Percentiles rank a stretch among this genome's conserved stretches.
These are phyloP conservation scores for Fraxinus nigra DNA, from an alignment of 305 asterid species.

Conservation along the genomic window DNA sequence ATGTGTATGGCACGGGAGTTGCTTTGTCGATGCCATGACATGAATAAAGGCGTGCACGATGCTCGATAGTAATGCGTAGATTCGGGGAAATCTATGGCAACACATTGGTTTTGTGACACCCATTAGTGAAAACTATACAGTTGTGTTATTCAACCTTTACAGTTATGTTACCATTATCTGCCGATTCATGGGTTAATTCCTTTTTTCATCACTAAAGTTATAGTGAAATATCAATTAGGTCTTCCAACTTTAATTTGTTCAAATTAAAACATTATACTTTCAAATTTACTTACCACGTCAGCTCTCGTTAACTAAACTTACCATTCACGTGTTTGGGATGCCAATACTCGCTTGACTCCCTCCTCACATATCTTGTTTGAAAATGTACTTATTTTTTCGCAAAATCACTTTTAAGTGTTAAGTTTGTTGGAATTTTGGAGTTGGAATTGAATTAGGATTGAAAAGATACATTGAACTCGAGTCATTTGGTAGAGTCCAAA, in stretches of 20 bases:
- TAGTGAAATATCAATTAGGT: neutral
- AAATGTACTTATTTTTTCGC: too few relatives aligned
- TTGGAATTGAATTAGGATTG: too few relatives aligned
- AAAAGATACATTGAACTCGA: too few relatives aligned
- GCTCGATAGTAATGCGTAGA: neutral
- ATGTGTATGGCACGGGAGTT: neutral
- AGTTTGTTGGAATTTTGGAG: too few relatives aligned
- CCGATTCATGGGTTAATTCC: neutral
- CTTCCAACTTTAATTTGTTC: neutral
- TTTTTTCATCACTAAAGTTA: neutral
- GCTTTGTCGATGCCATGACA: neutral
- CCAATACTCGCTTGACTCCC: neutral
- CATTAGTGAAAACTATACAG: too few relatives aligned
- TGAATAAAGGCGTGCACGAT: neutral
- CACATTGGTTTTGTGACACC: too few relatives aligned
- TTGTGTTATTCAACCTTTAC: too few relatives aligned
- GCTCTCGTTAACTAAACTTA: neutral
- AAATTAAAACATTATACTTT: too few relatives aligned
- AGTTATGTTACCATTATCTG: too few relatives aligned
- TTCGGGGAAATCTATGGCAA: too few relatives aligned
- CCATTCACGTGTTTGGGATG: neutral
- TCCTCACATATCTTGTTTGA: neutral
- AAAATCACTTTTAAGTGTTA: too few relatives aligned
- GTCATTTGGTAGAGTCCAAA: too few relatives aligned
- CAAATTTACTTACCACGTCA: neutral